phyloP scores from a whole-genome alignment of 192 early-diverging fungal species.

The Diversispora epigaea region DNA sequence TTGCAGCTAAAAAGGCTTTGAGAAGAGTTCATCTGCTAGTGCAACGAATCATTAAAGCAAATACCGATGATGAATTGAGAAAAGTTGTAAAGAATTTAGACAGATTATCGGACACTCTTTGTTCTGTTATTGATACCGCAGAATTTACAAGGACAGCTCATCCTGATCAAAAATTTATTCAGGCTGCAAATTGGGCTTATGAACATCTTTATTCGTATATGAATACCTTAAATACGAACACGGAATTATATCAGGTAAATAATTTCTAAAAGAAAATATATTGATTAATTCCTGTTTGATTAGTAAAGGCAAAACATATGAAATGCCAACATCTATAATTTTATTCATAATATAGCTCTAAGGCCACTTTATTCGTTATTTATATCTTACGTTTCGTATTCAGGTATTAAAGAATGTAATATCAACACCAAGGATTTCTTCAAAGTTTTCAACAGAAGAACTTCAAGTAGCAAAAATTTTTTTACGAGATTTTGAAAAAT shows the following conservation, averaged over 20 bases:
- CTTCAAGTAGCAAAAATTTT: slow-evolving; percentile 77
- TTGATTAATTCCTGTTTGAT: background rate
- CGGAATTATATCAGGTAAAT: slow-evolving; percentile 70
- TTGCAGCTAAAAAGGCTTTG: slow-evolving; percentile 25
- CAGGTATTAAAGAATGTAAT: slow-evolving; percentile 70
- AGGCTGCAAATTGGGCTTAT: slow-evolving; percentile 78
- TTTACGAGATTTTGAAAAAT: slow-evolving; percentile 90
- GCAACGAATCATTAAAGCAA: slow-evolving; percentile 52
- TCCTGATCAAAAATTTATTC: slow-evolving; percentile 67
- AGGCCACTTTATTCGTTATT: background rate
- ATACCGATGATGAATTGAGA: slow-evolving; percentile 55
- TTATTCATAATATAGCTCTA: background rate
- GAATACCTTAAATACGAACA: slow-evolving; percentile 93
- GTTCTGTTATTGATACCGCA: slow-evolving; percentile 86
- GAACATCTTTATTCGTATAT: slow-evolving; percentile 76
- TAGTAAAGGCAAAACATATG: no score
- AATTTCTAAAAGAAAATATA: background rate
- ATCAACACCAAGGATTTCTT: slow-evolving; percentile 54
- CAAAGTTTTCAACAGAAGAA: slow-evolving; percentile 67
- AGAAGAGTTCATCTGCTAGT: slow-evolving; percentile 41
- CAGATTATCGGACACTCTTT: slow-evolving; percentile 82
- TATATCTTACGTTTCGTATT: background rate
- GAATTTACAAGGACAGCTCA: slow-evolving; percentile 94
- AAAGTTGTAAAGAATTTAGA: slow-evolving; percentile 86
- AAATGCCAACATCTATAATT: background rate